phyloP scores from a whole-genome alignment of 441 rosid species.

The Erodium moschatum region DNA sequence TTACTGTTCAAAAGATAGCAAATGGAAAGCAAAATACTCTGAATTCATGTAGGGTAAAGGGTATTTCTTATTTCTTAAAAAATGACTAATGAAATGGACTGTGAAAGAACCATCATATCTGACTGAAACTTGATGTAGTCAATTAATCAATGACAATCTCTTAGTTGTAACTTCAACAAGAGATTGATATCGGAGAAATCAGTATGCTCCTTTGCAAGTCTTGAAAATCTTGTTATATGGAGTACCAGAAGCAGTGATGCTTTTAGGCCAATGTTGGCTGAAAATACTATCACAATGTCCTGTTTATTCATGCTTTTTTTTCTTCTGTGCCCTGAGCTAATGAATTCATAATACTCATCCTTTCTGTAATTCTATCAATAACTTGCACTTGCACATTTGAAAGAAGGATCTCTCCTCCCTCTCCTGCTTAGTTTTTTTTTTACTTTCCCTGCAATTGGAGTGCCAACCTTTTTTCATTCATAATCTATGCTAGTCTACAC shows the following conservation, averaged over 20 bases:
- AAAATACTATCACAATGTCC: not conserved
- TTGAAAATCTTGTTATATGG: constrained; percentile 1
- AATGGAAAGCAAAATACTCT: not conserved
- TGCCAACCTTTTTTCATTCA: not conserved
- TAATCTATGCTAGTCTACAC: not conserved
- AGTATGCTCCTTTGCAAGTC: not conserved
- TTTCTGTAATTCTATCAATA: not conserved
- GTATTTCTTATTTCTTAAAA: not conserved
- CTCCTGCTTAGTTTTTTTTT: not conserved
- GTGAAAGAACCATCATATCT: not conserved
- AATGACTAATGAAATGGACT: not conserved
- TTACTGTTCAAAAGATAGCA: not conserved
- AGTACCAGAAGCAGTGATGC: not conserved
- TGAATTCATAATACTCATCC: not conserved
- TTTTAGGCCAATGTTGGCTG: not conserved
- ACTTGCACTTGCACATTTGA: not conserved
- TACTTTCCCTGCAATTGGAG: not conserved
- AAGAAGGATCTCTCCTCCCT: not conserved
- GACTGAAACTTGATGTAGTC: not conserved
- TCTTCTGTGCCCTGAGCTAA: not conserved
- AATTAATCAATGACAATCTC: not conserved
- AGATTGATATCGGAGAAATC: not conserved
- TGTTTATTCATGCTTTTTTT: not conserved
- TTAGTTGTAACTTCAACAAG: not conserved
- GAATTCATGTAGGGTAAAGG: not conserved